Conservation (phyloP, 2,329 filamentous ascomycete species). For the Penicillium sp. region DNA sequence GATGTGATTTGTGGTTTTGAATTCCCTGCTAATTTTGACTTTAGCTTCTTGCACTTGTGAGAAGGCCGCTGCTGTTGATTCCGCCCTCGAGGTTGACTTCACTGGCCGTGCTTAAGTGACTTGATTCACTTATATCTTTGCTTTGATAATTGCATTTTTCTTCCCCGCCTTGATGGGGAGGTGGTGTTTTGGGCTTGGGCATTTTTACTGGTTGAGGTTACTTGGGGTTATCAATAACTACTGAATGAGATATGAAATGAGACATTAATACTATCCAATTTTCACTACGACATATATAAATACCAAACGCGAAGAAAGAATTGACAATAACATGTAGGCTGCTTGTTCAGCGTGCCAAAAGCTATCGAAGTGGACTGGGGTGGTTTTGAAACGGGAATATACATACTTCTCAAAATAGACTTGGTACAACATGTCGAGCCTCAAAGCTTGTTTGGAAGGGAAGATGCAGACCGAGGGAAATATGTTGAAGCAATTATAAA, state of each 20-base stretch:
- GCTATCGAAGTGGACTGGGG: neutral
- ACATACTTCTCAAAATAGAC: neutral
- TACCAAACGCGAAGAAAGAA: neutral
- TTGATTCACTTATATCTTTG: neutral
- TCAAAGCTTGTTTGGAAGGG: slow-evolving; percentile 1
- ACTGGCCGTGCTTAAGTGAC: slow-evolving; percentile 59
- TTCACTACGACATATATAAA: neutral
- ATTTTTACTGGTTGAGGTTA: neutral
- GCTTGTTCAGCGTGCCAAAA: neutral
- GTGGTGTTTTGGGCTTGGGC: slow-evolving; percentile 9
- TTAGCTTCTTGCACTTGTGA: slow-evolving; percentile 77
- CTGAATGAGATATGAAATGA: slow-evolving; percentile 1
- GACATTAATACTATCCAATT: neutral
- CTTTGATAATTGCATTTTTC: slow-evolving; percentile 13
- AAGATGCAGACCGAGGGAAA: neutral
- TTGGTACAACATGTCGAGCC: neutral
- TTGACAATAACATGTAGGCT: too few species aligned
- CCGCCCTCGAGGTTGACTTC: slow-evolving; percentile 77
- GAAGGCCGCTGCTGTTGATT: slow-evolving; percentile 64
- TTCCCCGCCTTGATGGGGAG: neutral
- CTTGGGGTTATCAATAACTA: neutral
- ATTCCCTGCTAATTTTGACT: slow-evolving; percentile 14
- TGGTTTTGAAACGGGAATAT: neutral
- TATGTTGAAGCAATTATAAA: neutral
- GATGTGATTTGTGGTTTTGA: neutral